These are phyloP conservation scores for Candida parachauliodes DNA, from an alignment of 805 yeast species.

Conservation along the genomic window DNA sequence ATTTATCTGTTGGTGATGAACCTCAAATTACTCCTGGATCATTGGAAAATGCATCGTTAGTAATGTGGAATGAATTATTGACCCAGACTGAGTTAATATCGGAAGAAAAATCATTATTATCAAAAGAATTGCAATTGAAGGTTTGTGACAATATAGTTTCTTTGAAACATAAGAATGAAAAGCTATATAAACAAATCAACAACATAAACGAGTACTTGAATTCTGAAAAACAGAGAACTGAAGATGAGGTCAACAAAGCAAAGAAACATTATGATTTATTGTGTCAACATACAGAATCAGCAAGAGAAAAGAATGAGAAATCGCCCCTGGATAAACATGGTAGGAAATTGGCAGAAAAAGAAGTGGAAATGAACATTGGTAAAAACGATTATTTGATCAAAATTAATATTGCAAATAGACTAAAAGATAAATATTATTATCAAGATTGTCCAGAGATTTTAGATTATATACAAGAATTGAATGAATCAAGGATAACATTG, in stretches of 20 bases:
- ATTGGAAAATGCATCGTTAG: conserved; percentile 79
- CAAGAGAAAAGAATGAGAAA: conserved; percentile 71
- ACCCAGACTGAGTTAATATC: conserved; percentile 80
- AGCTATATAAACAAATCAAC: conserved; percentile 52
- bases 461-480: conserved; percentile 79
- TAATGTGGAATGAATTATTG: conserved; percentile 86
- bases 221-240: conserved; percentile 44
- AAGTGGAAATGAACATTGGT: conserved; percentile 79
- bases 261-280: conserved; percentile 78
- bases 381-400: conserved; percentile 80
- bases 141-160: conserved; percentile 59
- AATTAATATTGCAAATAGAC: conserved; percentile 80
- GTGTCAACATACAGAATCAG: conserved; percentile 76
- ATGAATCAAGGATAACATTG: conserved; percentile 71
- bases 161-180: conserved; percentile 50
- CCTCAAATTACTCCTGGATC: conserved; percentile 96
- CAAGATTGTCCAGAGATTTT: conserved; percentile 91
- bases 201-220: conserved; percentile 57
- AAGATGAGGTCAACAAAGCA: conserved; percentile 55
- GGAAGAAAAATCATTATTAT: conserved; percentile 56
- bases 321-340: conserved; percentile 45
- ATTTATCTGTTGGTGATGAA: conserved; percentile 81
- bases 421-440: conserved; percentile 87
- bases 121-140: conserved; percentile 55
- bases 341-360: conserved; percentile 57